Evolutionary conservation across 2,329 filamentous ascomycete genomes (phyloP).

Genomic region (Diplodia corticola): DNA sequence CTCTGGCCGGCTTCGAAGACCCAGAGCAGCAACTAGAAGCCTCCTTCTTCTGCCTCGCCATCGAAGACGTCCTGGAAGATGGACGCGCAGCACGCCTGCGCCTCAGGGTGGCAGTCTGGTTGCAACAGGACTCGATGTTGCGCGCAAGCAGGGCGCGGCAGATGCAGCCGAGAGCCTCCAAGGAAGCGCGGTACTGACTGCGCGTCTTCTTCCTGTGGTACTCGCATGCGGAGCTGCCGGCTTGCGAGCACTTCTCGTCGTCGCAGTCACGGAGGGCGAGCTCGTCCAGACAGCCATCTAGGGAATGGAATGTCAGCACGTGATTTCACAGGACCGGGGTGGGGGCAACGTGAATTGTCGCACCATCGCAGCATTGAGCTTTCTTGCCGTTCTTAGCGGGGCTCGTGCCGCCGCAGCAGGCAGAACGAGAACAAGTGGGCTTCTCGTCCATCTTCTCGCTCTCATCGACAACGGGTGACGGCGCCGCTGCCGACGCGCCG

Average conservation of each 20-base stretch:
- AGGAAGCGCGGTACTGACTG: constrained; percentile 1
- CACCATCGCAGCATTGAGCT: constrained; percentile 17
- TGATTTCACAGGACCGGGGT: neutral
- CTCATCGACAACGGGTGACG: neutral
- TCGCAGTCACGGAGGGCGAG: constrained; percentile 7
- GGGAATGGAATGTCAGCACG: neutral
- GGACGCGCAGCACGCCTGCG: neutral
- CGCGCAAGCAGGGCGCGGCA: constrained; percentile 10
- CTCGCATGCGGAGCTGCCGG: neutral
- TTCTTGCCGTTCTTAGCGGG: constrained; percentile 1
- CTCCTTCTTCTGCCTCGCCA: neutral
- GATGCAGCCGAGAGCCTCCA: constrained; percentile 21
- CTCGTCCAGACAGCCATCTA: constrained; percentile 18
- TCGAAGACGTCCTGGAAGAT: neutral
- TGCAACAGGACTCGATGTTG: constrained; percentile 19
- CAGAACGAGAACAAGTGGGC: neutral
- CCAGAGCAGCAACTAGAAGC: neutral
- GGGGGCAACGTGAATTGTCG: neutral
- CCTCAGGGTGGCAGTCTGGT: neutral
- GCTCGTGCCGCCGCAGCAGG: neutral
- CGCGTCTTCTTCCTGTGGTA: constrained; percentile 16
- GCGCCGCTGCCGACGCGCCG: neutral
- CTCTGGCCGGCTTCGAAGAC: neutral
- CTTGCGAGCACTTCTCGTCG: neutral
- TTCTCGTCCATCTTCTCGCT: neutral